phyloP scores from a whole-genome alignment of 2,329 filamentous ascomycete genomes.

The Paracoccidioides brasiliensis region DNA sequence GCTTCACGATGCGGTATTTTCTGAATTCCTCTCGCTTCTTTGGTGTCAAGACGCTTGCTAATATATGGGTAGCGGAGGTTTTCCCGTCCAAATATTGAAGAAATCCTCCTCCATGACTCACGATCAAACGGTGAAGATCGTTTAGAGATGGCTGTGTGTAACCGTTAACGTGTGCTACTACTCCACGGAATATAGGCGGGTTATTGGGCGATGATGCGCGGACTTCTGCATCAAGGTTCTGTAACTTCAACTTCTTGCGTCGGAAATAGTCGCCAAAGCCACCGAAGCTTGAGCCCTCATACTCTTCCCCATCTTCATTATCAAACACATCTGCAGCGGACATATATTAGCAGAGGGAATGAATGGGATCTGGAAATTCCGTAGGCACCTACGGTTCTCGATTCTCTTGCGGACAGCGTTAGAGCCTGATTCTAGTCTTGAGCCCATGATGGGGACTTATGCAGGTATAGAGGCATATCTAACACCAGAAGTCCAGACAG shows the following conservation, averaged over 20 bases:
- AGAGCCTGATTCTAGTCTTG: slow-evolving; percentile 47
- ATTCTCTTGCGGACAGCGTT: slow-evolving; percentile 49
- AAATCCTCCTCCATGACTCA: slow-evolving; percentile 86
- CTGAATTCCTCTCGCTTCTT: slow-evolving; percentile 87
- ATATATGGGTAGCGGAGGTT: slow-evolving; percentile 89
- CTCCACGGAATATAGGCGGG: slow-evolving; percentile 75
- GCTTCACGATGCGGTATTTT: slow-evolving; percentile 83
- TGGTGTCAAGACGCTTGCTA: slow-evolving; percentile 76
- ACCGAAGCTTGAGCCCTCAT: slow-evolving; percentile 72
- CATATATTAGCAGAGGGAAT: slow-evolving; percentile 4
- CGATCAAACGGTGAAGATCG: slow-evolving; percentile 75
- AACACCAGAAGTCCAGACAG: neutral
- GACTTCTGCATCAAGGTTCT: slow-evolving; percentile 79
- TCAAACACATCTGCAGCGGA: slow-evolving; percentile 50
- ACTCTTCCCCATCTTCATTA: slow-evolving; percentile 79
- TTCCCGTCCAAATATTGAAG: slow-evolving; percentile 92
- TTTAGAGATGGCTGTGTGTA: slow-evolving; percentile 91
- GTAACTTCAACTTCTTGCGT: slow-evolving; percentile 91
- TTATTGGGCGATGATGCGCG: slow-evolving; percentile 56
- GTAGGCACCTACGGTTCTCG: slow-evolving; percentile 37
- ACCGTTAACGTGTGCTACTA: slow-evolving; percentile 85
- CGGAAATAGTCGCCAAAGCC: slow-evolving; percentile 87
- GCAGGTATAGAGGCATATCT: neutral
- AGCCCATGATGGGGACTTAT: slow-evolving; percentile 40
- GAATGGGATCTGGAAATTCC: neutral